phyloP scores from a whole-genome alignment of 148 eudicot genomes.

The Silene conica region DNA sequence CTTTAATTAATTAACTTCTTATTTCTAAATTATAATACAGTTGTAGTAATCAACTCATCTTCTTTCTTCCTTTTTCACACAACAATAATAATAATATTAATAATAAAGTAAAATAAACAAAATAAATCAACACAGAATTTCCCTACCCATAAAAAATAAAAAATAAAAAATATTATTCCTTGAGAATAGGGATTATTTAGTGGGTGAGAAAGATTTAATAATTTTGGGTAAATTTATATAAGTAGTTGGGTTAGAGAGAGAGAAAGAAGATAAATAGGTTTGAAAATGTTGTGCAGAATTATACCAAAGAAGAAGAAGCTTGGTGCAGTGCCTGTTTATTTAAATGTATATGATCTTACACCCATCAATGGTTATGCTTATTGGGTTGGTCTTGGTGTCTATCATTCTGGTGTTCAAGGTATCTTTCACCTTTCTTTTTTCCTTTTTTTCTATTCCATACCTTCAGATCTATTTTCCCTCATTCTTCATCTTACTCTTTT shows the following conservation, averaged over 20 bases:
- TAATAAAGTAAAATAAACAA: no score
- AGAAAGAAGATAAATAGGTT: neutral
- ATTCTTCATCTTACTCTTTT: neutral
- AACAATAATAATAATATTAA: no score
- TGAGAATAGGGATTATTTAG: neutral
- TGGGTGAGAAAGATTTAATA: neutral
- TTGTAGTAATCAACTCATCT: no score
- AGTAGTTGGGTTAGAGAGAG: neutral
- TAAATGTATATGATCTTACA: constrained; percentile 85
- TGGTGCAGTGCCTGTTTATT: constrained; percentile 67
- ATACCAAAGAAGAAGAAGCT: constrained; percentile 54
- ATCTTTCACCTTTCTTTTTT: neutral
- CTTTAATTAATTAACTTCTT: no score
- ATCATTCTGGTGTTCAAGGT: constrained; percentile 94
- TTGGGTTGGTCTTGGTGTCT: constrained; percentile 88
- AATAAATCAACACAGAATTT: no score
- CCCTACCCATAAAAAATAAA: neutral
- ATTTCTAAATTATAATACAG: no score
- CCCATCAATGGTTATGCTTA: constrained; percentile 87
- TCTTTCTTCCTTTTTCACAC: neutral
- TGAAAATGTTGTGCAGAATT: constrained; percentile 59
- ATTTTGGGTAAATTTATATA: no score
- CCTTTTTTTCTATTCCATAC: neutral
- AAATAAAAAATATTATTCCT: neutral
- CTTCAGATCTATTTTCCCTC: constrained; percentile 23